Percentiles rank a stretch among this genome's conserved stretches.
Evolutionary conservation across 148 eudicot species (phyloP).

Genomic region (Cornus kousa): DNA sequence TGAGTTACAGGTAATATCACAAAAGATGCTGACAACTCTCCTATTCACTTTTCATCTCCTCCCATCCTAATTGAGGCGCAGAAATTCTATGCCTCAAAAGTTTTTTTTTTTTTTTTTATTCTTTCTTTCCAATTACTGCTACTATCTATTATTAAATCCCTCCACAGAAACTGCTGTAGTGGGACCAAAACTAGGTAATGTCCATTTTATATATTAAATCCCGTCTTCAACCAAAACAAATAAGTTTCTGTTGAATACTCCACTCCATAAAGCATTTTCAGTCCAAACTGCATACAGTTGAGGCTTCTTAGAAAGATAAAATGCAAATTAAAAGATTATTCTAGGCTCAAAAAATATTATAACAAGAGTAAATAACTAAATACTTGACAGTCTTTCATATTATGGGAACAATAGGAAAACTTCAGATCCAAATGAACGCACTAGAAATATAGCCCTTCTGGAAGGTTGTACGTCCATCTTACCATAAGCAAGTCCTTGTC

Average conservation of each 20-base stretch:
- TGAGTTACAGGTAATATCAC: neutral
- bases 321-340: no score
- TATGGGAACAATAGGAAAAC: neutral
- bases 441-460: neutral
- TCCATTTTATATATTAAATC: no score
- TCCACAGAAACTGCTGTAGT: neutral
- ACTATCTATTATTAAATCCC: neutral
- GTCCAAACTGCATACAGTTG: neutral
- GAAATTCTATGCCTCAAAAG: neutral
- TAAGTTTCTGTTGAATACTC: neutral
- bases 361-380: slow-evolving; percentile 1
- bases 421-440: neutral
- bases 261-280: neutral
- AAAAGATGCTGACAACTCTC: neutral
- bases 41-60: neutral
- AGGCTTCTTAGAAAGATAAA: neutral
- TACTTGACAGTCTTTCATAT: neutral
- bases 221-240: neutral
- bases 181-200: no score
- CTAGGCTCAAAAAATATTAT: neutral
- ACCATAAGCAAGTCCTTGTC: slow-evolving; percentile 76
- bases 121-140: neutral
- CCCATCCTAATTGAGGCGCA: neutral
- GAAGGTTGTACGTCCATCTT: slow-evolving; percentile 16
- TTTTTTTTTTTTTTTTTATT: no score